These are phyloP conservation scores for Neolentinus lepideus DNA, from an alignment of 1,284 basidiomycete genomes.

Conservation along the genomic window DNA sequence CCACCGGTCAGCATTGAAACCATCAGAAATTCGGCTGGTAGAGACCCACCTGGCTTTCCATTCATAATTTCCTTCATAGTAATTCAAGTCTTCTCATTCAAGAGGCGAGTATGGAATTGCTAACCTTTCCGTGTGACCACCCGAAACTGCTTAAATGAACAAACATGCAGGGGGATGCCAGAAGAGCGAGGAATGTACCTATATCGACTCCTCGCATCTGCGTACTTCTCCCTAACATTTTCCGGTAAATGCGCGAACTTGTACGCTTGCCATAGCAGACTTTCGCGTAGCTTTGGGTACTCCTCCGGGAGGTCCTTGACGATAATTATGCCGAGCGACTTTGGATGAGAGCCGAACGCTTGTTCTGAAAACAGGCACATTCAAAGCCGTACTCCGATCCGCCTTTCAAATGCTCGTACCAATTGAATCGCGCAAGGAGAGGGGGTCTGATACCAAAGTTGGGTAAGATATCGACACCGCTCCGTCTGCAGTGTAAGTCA, in stretches of 20 bases:
- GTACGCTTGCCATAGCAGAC: conserved; percentile 66
- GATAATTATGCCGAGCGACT: conserved; percentile 75
- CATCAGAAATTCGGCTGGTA: no score
- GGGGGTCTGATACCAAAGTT: conserved; percentile 51
- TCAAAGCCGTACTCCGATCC: neutral
- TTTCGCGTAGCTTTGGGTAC: conserved; percentile 58
- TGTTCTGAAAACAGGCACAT: conserved; percentile 44
- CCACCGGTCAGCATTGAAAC: no score
- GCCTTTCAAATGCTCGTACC: conserved; percentile 26
- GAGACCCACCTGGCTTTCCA: conserved; percentile 61
- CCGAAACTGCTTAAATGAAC: conserved; percentile 55
- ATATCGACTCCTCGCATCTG: conserved; percentile 60
- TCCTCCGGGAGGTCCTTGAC: conserved; percentile 70
- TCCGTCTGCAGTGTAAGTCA: conserved; percentile 42
- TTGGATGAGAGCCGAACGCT: conserved; percentile 74
- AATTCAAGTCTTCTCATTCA: neutral
- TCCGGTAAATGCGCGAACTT: conserved; percentile 69
- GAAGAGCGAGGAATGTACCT: conserved; percentile 36
- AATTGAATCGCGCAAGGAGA: conserved; percentile 54
- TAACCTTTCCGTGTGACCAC: conserved; percentile 88
- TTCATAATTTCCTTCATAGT: conserved; percentile 85
- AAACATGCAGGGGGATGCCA: conserved; percentile 4
- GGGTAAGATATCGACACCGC: conserved; percentile 69
- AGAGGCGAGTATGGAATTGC: no score
- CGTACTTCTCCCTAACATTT: conserved; percentile 58